phyloP scores from a whole-genome alignment of 2,329 filamentous ascomycete species.

The Cercospora sp. region DNA sequence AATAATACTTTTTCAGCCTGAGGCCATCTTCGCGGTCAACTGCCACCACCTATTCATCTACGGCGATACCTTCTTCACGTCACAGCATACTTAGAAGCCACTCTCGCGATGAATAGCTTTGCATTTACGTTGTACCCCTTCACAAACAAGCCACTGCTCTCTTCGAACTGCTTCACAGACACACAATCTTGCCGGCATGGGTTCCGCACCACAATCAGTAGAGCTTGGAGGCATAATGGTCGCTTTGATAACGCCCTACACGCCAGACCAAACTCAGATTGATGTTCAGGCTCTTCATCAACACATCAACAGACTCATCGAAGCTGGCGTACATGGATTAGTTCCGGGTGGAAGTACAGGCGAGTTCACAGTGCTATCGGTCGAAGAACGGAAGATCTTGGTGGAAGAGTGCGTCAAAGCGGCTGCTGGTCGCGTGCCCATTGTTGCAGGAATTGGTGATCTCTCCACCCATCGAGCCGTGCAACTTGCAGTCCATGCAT shows the following conservation, averaged over 20 bases:
- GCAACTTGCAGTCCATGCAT: neutral
- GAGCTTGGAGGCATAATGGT: neutral
- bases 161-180: neutral
- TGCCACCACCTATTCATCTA: neutral
- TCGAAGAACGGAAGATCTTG: neutral
- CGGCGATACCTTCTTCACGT: neutral
- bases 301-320: neutral
- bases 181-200: neutral
- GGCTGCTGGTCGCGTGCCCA: neutral
- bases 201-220: neutral
- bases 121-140: neutral
- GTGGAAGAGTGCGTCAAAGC: neutral
- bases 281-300: neutral
- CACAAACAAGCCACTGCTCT: neutral
- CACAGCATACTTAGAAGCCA: neutral
- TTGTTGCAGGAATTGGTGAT: neutral
- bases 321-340: neutral
- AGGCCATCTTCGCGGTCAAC: neutral
- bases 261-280: neutral
- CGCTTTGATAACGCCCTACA: neutral
- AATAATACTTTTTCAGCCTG: neutral
- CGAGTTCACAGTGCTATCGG: neutral
- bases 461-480: neutral
- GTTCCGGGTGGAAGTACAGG: neutral
- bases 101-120: neutral